Evolutionary conservation across 192 early-diverging fungal species (phyloP).

Genomic region (Geranomyces michiganensis): DNA sequence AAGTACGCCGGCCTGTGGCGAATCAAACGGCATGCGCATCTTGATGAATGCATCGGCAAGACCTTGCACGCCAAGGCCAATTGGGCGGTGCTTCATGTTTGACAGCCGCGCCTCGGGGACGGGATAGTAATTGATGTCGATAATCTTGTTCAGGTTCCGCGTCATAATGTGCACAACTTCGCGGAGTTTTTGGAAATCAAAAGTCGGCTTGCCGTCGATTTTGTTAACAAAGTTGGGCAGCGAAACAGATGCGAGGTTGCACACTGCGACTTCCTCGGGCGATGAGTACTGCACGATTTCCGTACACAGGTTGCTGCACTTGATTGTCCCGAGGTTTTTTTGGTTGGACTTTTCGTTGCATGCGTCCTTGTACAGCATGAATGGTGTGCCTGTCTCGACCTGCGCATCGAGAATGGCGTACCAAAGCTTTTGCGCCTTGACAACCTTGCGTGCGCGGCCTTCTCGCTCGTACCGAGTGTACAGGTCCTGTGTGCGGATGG

Average conservation of each 20-base stretch:
- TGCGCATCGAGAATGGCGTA: slow-evolving; percentile 94
- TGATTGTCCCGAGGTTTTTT: slow-evolving; percentile 98
- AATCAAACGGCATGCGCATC: slow-evolving; percentile 94
- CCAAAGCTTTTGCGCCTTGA: slow-evolving; percentile 99
- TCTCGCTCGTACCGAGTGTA: slow-evolving; percentile 84
- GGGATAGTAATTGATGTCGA: slow-evolving; percentile 97
- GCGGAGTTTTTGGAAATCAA: slow-evolving; percentile 85
- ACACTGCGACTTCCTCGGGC: slow-evolving; percentile 96
- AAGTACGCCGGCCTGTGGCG: slow-evolving; percentile 74
- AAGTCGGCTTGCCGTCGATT: slow-evolving; percentile 55
- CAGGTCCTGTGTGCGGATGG: slow-evolving; percentile 49
- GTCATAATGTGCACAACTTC: slow-evolving; percentile 85
- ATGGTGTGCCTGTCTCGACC: slow-evolving; percentile 96
- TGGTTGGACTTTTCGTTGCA: slow-evolving; percentile 99
- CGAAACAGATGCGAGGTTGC: slow-evolving; percentile 94
- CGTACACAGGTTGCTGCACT: slow-evolving; percentile 97
- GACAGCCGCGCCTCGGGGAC: slow-evolving; percentile 82
- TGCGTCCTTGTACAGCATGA: slow-evolving; percentile 99
- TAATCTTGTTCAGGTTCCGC: slow-evolving; percentile 94
- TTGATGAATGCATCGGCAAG: slow-evolving; percentile 96
- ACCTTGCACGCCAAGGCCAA: slow-evolving; percentile 98
- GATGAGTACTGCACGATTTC: slow-evolving; percentile 97
- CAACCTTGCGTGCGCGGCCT: slow-evolving; percentile 82
- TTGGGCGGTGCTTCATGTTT: slow-evolving; percentile 95
- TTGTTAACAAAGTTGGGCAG: slow-evolving; percentile 82